Percentiles rank a stretch among this genome's conserved stretches.
phyloP scores from a whole-genome alignment of 2,329 filamentous ascomycete species.

The Ascochyta clinopodiicola region DNA sequence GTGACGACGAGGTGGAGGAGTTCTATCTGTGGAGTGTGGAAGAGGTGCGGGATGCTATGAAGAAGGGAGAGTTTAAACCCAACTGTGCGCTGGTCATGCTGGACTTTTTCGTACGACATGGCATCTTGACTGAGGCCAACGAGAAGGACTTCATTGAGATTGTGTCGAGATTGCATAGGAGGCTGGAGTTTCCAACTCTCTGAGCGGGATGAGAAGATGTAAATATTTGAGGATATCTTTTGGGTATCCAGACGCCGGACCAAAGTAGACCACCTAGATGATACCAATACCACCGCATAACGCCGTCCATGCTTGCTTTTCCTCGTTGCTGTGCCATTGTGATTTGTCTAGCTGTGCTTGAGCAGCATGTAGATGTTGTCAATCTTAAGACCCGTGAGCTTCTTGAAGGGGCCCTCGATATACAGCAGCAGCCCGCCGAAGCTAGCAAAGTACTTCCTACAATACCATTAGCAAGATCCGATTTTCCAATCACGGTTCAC shows the following conservation, averaged over 20 bases:
- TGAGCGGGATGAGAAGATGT: slow-evolving; percentile 24
- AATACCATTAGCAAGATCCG: slow-evolving; percentile 31
- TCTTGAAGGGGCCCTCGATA: slow-evolving; percentile 93
- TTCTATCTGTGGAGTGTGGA: slow-evolving; percentile 80
- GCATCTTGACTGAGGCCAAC: slow-evolving; percentile 77
- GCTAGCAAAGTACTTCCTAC: slow-evolving; percentile 89
- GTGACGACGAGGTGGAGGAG: slow-evolving; percentile 86
- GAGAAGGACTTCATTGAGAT: slow-evolving; percentile 83
- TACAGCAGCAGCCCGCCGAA: slow-evolving; percentile 92
- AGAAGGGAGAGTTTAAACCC: slow-evolving; percentile 82
- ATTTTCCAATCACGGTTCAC: neutral
- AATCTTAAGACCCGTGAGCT: slow-evolving; percentile 87
- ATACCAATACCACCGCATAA: slow-evolving; percentile 38
- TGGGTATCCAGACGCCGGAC: slow-evolving; percentile 43
- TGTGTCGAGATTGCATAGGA: slow-evolving; percentile 74
- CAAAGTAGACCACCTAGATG: slow-evolving; percentile 37
- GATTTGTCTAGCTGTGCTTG: slow-evolving; percentile 71
- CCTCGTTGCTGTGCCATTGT: slow-evolving; percentile 6
- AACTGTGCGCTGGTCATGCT: slow-evolving; percentile 86
- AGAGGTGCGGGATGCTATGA: slow-evolving; percentile 75
- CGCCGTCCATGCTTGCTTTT: slow-evolving; percentile 40
- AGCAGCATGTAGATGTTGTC: slow-evolving; percentile 92
- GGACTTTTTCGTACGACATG: slow-evolving; percentile 89
- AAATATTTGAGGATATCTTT: slow-evolving; percentile 20
- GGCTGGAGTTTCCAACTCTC: slow-evolving; percentile 73